Base-by-base conservation (phyloP, 768 basidiomycete genomes). In the Mycena alexandri region DNA sequence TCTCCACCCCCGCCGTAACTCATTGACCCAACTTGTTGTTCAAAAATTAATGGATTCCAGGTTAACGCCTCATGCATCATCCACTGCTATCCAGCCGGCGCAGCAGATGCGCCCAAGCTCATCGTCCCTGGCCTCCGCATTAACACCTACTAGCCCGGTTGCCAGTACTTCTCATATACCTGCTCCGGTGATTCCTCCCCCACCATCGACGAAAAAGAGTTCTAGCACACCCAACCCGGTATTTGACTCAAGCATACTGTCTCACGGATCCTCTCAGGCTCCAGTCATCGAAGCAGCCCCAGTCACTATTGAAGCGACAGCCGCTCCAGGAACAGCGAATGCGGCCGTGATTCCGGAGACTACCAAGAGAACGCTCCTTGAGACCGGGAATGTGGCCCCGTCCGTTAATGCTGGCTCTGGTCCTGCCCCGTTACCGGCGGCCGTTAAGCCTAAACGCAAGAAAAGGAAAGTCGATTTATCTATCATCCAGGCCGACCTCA, bases 391-490 rank as follows among this genome's bases (percentile, higher is more conserved):
- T 43, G 33, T 54, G 38, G 2, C 44, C 60, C 3, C 36, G 56
- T 59, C 59, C 19, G 69, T 51, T 25, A 34, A 11, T 44, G 33
- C 50, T 50, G 34, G 43, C 43, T 65, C 44, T 34, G 55, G 50
- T 3, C 33, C 63, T 57, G 41, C 16, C 21, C 57, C 50, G 17
- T 17, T 24, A 17, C 22, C 51, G 14, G 41, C 56, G 29, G n/a
- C 43, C 12, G 34, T 47, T 52, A 61, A 68, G 19, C 59, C 63
- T 47, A 63, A 60, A 64, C 38, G 44, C 1, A 62, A 54, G 59
- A 80, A 76, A 67, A 79, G 78, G 65, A 71, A 72, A 54, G 78
- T 73, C 8, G 76, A 79, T 56, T 55, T 78, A 13, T 61, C 73
- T 12, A 67, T 81, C 29, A 73, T 78, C 22, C 61, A 77, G 42